Percentiles rank a stretch among this genome's conserved stretches.
phyloP scores from a whole-genome alignment of 2,329 filamentous ascomycete genomes.

The Aspergillus neotritici region DNA sequence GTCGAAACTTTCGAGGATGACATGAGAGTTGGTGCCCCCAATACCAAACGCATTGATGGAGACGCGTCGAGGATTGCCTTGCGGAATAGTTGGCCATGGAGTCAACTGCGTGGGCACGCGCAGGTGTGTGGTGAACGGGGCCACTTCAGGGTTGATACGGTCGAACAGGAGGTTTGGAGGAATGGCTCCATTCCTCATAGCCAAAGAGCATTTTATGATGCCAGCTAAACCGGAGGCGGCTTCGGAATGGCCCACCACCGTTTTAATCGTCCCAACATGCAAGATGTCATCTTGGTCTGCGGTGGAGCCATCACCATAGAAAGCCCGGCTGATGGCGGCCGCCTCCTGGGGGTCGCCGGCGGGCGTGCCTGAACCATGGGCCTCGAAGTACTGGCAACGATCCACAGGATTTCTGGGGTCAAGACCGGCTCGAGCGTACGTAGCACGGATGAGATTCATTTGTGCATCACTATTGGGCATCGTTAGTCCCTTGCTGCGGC shows the following conservation, averaged over 20 bases:
- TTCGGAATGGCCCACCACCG: slow-evolving; percentile 23
- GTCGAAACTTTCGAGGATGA: too few species aligned
- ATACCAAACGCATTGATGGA: too few species aligned
- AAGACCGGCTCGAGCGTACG: slow-evolving; percentile 32
- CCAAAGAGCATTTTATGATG: slow-evolving; percentile 28
- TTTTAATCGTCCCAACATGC: slow-evolving; percentile 18
- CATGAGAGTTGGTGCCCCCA: too few species aligned
- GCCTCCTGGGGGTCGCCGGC: slow-evolving; percentile 30
- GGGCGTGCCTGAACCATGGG: slow-evolving; percentile 37
- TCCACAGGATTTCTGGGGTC: slow-evolving; percentile 18
- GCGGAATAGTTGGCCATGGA: too few species aligned
- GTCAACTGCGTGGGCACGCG: too few species aligned
- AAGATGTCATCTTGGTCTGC: neutral
- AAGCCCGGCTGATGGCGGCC: slow-evolving; percentile 17
- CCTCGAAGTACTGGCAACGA: slow-evolving; percentile 36
- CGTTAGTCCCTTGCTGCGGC: slow-evolving; percentile 21
- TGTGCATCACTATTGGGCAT: slow-evolving; percentile 29
- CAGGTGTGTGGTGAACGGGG: too few species aligned
- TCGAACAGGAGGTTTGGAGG: slow-evolving; percentile 19
- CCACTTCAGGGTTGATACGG: slow-evolving; percentile 17
- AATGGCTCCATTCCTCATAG: slow-evolving; percentile 30
- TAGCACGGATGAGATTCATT: slow-evolving; percentile 28
- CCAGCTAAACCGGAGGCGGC: slow-evolving; percentile 19
- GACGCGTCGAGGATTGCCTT: too few species aligned
- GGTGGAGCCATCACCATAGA: slow-evolving; percentile 4